Percentiles rank a stretch among this genome's conserved stretches.
Conservation (phyloP, 2,329 filamentous ascomycete genomes). For the Plectosphaerella sp. region DNA sequence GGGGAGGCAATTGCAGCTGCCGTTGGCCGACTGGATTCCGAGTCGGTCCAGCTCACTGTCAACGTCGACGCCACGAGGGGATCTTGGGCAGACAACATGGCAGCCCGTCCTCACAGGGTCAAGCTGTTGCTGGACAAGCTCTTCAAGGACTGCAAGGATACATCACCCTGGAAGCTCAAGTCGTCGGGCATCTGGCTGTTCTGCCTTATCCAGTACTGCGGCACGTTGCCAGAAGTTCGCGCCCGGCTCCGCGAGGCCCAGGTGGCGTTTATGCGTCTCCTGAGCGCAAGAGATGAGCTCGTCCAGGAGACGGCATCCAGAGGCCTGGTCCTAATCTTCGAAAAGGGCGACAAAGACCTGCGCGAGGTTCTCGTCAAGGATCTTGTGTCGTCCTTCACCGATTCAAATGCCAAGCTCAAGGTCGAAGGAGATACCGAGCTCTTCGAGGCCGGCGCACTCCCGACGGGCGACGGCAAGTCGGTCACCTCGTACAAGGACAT, state of each 20-base stretch:
- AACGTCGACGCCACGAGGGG: conserved; percentile 60
- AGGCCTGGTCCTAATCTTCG: conserved; percentile 88
- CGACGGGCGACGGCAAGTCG: conserved; percentile 83
- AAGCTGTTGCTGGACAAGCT: conserved; percentile 62
- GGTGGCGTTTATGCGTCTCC: conserved; percentile 78
- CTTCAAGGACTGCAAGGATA: conserved; percentile 71
- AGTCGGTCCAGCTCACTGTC: conserved; percentile 67
- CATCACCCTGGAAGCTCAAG: conserved; percentile 81
- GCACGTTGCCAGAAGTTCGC: conserved; percentile 71
- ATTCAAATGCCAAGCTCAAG: conserved; percentile 68
- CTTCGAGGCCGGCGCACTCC: conserved; percentile 85
- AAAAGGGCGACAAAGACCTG: conserved; percentile 77
- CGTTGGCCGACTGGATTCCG: conserved; percentile 77
- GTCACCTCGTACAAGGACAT: conserved; percentile 98
- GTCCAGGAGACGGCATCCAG: conserved; percentile 94
- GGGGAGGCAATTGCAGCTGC: conserved; percentile 82
- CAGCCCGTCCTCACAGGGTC: conserved; percentile 6
- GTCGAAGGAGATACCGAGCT: conserved; percentile 89
- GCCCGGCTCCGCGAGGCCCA: conserved; percentile 73
- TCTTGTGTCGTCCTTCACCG: conserved; percentile 84
- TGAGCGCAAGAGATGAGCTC: conserved; percentile 85
- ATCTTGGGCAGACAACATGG: conserved; percentile 30
- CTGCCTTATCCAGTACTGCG: conserved; percentile 85
- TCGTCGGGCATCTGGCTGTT: conserved; percentile 95
- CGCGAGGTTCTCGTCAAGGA: conserved; percentile 83